phyloP scores from a whole-genome alignment of 2,329 filamentous ascomycete species.

The Cercospora sesami region DNA sequence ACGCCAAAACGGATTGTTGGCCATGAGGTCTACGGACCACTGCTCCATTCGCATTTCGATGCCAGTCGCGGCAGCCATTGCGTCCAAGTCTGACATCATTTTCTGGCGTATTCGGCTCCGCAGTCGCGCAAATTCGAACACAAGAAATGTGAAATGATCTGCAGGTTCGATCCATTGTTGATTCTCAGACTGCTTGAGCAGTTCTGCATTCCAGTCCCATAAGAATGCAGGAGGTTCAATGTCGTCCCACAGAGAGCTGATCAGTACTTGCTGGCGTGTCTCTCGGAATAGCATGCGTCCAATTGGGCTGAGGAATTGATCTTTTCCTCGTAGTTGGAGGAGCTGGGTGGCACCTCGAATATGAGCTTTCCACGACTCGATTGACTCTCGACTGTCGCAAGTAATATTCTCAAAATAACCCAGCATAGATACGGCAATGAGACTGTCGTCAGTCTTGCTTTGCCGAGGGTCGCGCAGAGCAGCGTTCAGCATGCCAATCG shows the following conservation, averaged over 20 bases:
- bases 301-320: constrained; percentile 32
- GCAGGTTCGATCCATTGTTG: constrained; percentile 24
- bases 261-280: constrained; percentile 32
- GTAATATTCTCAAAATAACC: constrained; percentile 43
- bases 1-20: constrained; percentile 26
- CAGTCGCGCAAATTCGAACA: constrained; percentile 32
- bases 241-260: constrained; percentile 37
- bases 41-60: constrained; percentile 35
- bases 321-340: constrained; percentile 36
- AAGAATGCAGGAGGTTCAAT: constrained; percentile 34
- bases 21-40: constrained; percentile 32
- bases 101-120: constrained; percentile 25
- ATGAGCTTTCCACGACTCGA: constrained; percentile 44
- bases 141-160: constrained; percentile 30
- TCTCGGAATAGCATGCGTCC: constrained; percentile 36
- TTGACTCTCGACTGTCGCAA: constrained; percentile 35
- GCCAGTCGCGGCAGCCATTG: constrained; percentile 24
- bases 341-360: constrained; percentile 41
- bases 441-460: constrained; percentile 37
- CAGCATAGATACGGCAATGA: constrained; percentile 41
- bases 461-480: constrained; percentile 36
- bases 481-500: constrained; percentile 38
- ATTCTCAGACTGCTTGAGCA: constrained; percentile 21
- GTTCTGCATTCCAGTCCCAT: constrained; percentile 32
- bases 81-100: constrained; percentile 27